A percentile compares a stretch with the other conserved stretches of the same genome.
Evolutionary conservation across 768 basidiomycete genomes (phyloP).

Genomic region (Phanerochaete sordida): DNA sequence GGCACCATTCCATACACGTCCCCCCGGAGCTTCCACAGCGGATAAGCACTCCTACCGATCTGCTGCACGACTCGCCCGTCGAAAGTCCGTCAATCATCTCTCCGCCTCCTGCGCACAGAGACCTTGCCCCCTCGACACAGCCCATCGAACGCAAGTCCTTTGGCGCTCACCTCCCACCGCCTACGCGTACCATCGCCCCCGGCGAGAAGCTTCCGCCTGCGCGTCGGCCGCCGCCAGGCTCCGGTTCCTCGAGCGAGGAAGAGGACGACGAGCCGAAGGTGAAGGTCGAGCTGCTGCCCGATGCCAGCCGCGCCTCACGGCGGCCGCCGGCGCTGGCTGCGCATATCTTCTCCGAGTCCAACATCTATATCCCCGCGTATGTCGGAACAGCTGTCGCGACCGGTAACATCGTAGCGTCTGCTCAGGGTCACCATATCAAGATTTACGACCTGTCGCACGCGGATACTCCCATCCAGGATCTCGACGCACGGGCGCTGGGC

Average conservation of each 20-base stretch:
- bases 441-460: slow-evolving; percentile 55
- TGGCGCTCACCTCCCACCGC: slow-evolving; percentile 55
- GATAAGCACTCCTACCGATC: background rate
- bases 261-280: slow-evolving; percentile 53
- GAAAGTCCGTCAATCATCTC: background rate
- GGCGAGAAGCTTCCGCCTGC: slow-evolving; percentile 69
- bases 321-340: slow-evolving; percentile 35
- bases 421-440: slow-evolving; percentile 53
- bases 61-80: background rate
- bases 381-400: slow-evolving; percentile 52
- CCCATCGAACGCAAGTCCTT: slow-evolving; percentile 23
- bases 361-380: slow-evolving; percentile 54
- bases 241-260: slow-evolving; percentile 41
- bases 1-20: slow-evolving; percentile 12
- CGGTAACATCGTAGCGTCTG: slow-evolving; percentile 57
- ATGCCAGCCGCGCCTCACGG: slow-evolving; percentile 66
- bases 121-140: background rate
- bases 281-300: slow-evolving; percentile 56
- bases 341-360: slow-evolving; percentile 37
- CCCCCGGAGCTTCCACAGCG: background rate
- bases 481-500: slow-evolving; percentile 63
- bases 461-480: slow-evolving; percentile 40
- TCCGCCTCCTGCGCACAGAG: background rate
- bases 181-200: slow-evolving; percentile 65
- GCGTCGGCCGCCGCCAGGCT: slow-evolving; percentile 37